Conservation (phyloP, 2,329 filamentous ascomycete genomes). For the Colletotrichum sp. region DNA sequence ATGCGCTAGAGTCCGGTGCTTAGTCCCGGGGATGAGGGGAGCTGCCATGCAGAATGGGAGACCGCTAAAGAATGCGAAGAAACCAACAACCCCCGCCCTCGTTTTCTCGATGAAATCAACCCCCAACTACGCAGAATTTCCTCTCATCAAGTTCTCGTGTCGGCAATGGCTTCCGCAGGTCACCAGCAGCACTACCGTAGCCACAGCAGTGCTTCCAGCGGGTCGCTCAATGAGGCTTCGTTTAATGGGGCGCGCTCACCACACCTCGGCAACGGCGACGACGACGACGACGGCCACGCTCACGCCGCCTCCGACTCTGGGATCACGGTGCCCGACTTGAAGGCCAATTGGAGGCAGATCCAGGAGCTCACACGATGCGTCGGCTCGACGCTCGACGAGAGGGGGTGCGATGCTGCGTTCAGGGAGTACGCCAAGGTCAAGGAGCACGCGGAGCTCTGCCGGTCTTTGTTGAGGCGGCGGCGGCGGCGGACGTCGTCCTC, state of each 20-base stretch:
- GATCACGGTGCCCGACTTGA: conserved; percentile 30
- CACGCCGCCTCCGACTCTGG: conserved; percentile 21
- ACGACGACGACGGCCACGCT: neutral
- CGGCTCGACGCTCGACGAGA: conserved; percentile 34
- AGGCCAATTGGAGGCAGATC: conserved; percentile 39
- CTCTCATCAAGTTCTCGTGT: neutral
- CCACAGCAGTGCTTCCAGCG: neutral
- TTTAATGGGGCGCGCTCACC: neutral
- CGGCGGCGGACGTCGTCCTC: neutral
- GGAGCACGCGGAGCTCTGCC: neutral
- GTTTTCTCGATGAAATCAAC: neutral
- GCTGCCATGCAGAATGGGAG: neutral
- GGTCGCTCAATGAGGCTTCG: neutral
- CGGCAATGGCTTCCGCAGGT: neutral
- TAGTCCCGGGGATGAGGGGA: neutral
- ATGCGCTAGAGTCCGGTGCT: neutral
- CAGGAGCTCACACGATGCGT: conserved; percentile 39
- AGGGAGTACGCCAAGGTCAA: conserved; percentile 47
- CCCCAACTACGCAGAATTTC: neutral
- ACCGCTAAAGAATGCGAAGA: neutral
- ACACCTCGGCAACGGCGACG: neutral
- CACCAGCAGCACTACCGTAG: neutral
- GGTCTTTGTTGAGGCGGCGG: neutral
- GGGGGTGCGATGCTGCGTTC: conserved; percentile 47
- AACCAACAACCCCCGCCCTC: neutral